Base-by-base conservation (phyloP, 2,329 filamentous ascomycete genomes). In the Botrytis aclada region DNA sequence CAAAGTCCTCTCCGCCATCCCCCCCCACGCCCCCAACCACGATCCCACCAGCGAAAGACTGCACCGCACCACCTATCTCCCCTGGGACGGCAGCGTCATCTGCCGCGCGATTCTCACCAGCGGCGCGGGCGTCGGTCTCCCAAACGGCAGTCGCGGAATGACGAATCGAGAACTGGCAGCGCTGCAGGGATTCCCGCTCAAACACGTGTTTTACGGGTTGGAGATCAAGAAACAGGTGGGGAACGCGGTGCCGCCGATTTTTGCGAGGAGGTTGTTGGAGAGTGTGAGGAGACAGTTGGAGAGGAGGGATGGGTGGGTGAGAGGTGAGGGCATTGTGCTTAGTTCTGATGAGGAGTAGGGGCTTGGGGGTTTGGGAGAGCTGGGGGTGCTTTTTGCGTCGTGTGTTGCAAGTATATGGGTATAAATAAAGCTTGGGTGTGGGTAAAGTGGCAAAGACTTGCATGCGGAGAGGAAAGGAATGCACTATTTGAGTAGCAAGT, bases 171-270 rank as follows among this genome's bases (percentile, higher is more conserved):
- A 96, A 79, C 85, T 88, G 32, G 91, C 92, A 0, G 85, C 84
- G 2, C 80, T 95, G 0, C 91, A 93, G 76, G 90, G 90, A 0
- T 95, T 95, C 66, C 91, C 91, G 0, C 74, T 81, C 0, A 79
- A 82, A 2, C 90, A 93, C 78, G 80, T 80, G 0, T 94, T 95
- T 77, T 76, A 69, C 0, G 77, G 80, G 0, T 22, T 20, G 6
- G 80, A 80, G 12, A 82, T 88, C n/a, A 86, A 86, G 76, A 86
- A 84, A 74, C 92, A 94, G 79, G 92, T 95, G 74, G 93, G 93
- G 0, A 95, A 95, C 77, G 93, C 92, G 0, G 93, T 95, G 32
- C 91, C 93, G 0, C 88, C 92, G 0, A 82, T 82, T 39, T 85
- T 86, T 0, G 88, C 87, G 4, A 80, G 81, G 29, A 80, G 84